Evolutionary conservation across 2,329 filamentous ascomycete genomes (phyloP).

Genomic region (Fusarium palustre): DNA sequence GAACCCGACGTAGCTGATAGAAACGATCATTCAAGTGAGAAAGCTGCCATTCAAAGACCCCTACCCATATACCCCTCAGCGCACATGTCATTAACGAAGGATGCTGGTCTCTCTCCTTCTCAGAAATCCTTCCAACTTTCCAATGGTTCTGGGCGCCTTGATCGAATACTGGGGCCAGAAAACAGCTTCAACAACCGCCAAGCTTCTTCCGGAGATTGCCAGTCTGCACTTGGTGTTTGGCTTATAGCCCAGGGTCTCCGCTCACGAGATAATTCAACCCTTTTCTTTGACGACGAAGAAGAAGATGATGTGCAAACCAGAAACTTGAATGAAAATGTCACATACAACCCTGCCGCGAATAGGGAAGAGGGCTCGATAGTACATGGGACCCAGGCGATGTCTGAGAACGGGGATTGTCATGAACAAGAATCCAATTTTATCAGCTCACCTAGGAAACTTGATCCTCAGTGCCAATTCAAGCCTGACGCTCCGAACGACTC

Average conservation of each 20-base stretch:
- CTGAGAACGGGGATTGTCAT: neutral
- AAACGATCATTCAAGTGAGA: neutral
- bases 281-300: conserved; percentile 36
- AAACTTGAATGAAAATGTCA: neutral
- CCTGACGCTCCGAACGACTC: neutral
- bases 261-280: conserved; percentile 44
- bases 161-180: conserved; percentile 39
- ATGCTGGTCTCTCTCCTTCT: conserved; percentile 16
- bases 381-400: neutral
- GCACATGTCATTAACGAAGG: conserved; percentile 10
- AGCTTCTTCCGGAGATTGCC: conserved; percentile 50
- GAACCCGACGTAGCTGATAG: neutral
- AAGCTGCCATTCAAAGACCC: neutral
- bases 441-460: neutral
- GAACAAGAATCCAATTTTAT: neutral
- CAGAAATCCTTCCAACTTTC: conserved; percentile 37
- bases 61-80: neutral
- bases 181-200: conserved; percentile 49
- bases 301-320: conserved; percentile 1
- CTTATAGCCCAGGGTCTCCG: conserved; percentile 52
- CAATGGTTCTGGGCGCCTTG: conserved; percentile 33
- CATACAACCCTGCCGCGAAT: neutral
- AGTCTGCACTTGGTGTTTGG: conserved; percentile 54
- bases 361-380: neutral
- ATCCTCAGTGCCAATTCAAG: neutral